Evolutionary conservation across 1,139 yeast genomes (phyloP).

Genomic region (Geotrichum siamense): DNA sequence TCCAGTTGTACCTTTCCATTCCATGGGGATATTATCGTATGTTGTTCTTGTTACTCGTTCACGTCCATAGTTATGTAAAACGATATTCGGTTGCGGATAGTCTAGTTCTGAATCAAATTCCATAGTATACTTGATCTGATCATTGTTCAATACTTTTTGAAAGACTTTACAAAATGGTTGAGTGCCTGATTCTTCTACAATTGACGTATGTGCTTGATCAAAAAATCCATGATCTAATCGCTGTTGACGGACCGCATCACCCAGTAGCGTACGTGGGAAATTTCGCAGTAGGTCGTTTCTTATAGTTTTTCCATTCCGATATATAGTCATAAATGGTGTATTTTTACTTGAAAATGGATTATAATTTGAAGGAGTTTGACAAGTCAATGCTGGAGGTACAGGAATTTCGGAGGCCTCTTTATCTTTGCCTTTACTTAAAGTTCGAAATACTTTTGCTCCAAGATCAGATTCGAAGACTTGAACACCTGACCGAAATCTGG

Average conservation of each 20-base stretch:
- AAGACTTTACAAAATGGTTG: constrained; percentile 16
- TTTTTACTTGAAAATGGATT: constrained; percentile 13
- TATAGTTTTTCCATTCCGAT: constrained; percentile 11
- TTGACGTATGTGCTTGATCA: background rate
- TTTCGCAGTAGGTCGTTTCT: constrained; percentile 6
- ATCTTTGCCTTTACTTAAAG: constrained; percentile 7
- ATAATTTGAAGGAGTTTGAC: constrained; percentile 7
- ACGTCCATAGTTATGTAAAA: constrained; percentile 20
- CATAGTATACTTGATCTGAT: constrained; percentile 13
- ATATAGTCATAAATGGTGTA: constrained; percentile 15
- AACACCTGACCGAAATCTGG: constrained; percentile 15
- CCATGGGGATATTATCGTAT: constrained; percentile 18
- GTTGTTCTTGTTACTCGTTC: constrained; percentile 18
- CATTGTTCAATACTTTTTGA: constrained; percentile 14
- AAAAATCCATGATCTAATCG: constrained; percentile 10
- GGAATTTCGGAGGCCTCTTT: constrained; percentile 9
- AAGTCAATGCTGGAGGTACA: constrained; percentile 13
- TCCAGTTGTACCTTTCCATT: constrained; percentile 24
- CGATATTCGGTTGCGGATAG: constrained; percentile 16
- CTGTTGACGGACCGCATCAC: constrained; percentile 6
- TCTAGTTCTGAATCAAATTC: constrained; percentile 14
- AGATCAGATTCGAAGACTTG: constrained; percentile 18
- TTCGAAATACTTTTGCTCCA: constrained; percentile 14
- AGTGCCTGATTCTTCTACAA: constrained; percentile 1
- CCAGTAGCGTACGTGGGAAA: constrained; percentile 8